Base-by-base conservation (phyloP, 768 basidiomycete genomes). In the Rhizopogon sp. region DNA sequence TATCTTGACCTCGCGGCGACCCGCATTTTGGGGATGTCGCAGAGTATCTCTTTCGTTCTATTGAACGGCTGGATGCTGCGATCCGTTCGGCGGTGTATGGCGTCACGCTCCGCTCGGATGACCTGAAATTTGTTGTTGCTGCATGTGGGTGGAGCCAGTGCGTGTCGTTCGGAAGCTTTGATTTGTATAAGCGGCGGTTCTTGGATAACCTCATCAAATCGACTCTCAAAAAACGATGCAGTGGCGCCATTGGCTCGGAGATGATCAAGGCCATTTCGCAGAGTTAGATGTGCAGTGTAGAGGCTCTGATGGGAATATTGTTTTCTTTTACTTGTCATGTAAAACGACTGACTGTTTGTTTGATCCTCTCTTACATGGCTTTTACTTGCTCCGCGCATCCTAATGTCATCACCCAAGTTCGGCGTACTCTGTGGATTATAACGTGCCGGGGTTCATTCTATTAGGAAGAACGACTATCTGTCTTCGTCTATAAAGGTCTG, bases 61-160 rank as follows among this genome's bases (percentile, higher is more conserved):
- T 2, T 20, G 20, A 20, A 20, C 95, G 98, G 3, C 73, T 97
- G 16, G 77, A 84, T 52, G 71, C 77, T 1, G 88, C 95, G 0
- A 77, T 98, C 43, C 72, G 84, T 42, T 87, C 92, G 0, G 90
- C 88, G 0, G 65, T 94, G 37, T 70, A 82, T 56, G 90, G 95
- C 62, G 81, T 80, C 4, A 83, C 88, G 64, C 89, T 95, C 64
- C 77, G 94, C 7, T 79, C 85, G 0, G 90, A 99, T 60, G 96
- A 99, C 69, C 76, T 94, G 17, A 96, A 98, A 71, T 99, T 98
- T 64, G 87, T 93, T 22, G 75, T 98, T 22, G 95, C 93, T 0
- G 93, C 95, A 0, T 76, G 94, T 35, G 94, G 93, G 3, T 99
- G 96, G 96, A 93, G 90, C 63, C 92, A 98, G 71, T 93, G 92